Base-by-base conservation (phyloP, 495 filamentous ascomycete genomes). In the Penicillium longicatenatum region DNA sequence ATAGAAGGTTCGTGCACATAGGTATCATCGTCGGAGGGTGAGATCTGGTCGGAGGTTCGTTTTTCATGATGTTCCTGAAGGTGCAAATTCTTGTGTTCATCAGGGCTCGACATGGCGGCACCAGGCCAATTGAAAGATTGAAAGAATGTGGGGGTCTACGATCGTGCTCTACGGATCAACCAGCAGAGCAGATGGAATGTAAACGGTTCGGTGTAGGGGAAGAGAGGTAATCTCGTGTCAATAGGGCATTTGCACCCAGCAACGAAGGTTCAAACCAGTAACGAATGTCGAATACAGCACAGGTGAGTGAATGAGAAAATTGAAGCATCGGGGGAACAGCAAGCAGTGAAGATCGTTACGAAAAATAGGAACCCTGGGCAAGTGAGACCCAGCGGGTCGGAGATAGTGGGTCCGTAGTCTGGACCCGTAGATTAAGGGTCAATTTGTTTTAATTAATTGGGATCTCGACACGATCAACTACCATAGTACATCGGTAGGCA, bases 101-200 rank as follows among this genome's bases (percentile, higher is more conserved):
- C 72, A 9, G 84, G 82, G n/a, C 77, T 78, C 12, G 79, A 75
- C 84, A 86, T 86, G 41, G 47, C 73, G 72, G 72, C 66, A 61
- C 63, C 72, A 65, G 70, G 73, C 69, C 70, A 65, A 51, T 58
- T 5, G 51, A 65, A 64, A 54, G 67, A 51, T 58, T 5, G 51
- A 65, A 64, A 54, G 58, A 65, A 65, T 60, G 62, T 50, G 55
- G 54, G 58, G 58, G 12, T 52, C 29, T 4, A 33, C n/a, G n/a
- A 11, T 17, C 50, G 24, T 17, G 30, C 43, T 57, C 47, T 45
- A 39, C 45, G 50, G 52, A 35, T 61, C 49, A 59, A 43, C 47
- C 31, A 43, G 26, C 14, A 30, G 30, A 61, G 41, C 21, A 57
- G 31, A 12, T 9, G 31, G 12, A 35, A 35, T 35, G 31, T 26